Conservation (phyloP, 1,139 yeast species). For the Suhomyces bokatorum region DNA sequence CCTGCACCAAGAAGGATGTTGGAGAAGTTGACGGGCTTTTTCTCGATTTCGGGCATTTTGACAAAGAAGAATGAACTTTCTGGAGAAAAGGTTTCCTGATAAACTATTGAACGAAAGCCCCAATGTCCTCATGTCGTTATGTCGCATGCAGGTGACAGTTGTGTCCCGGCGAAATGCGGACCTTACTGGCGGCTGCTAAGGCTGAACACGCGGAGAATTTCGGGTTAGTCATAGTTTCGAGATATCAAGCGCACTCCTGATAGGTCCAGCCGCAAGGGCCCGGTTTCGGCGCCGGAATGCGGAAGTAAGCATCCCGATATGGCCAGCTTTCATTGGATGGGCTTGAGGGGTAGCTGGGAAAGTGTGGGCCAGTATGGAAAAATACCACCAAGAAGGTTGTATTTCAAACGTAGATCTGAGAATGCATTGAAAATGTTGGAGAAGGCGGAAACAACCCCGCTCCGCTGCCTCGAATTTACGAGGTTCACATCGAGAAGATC, state of each 20-base stretch:
- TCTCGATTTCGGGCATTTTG: constrained; percentile 43
- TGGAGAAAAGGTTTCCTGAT: background rate
- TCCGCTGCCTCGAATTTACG: too few relatives aligned
- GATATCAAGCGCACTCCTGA: background rate
- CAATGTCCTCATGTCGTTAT: constrained; percentile 5
- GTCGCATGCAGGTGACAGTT: background rate
- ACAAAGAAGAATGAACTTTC: background rate
- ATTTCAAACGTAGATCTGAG: too few relatives aligned
- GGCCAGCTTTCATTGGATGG: background rate
- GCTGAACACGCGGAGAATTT: background rate
- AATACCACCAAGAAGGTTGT: too few relatives aligned
- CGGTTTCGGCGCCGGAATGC: background rate
- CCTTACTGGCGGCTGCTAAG: background rate
- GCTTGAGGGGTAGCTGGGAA: background rate
- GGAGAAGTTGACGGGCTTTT: constrained; percentile 85
- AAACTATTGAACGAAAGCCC: background rate
- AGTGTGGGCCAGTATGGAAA: too few relatives aligned
- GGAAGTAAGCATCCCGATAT: background rate
- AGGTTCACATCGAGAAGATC: too few relatives aligned
- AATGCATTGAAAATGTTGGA: too few relatives aligned
- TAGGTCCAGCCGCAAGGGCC: background rate
- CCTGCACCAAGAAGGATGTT: constrained; percentile 94
- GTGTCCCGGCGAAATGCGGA: background rate
- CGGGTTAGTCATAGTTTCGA: background rate
- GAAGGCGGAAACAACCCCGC: too few relatives aligned